Conservation (phyloP, 192 early-diverging fungal species). For the Spizellomyces punctatus region DNA sequence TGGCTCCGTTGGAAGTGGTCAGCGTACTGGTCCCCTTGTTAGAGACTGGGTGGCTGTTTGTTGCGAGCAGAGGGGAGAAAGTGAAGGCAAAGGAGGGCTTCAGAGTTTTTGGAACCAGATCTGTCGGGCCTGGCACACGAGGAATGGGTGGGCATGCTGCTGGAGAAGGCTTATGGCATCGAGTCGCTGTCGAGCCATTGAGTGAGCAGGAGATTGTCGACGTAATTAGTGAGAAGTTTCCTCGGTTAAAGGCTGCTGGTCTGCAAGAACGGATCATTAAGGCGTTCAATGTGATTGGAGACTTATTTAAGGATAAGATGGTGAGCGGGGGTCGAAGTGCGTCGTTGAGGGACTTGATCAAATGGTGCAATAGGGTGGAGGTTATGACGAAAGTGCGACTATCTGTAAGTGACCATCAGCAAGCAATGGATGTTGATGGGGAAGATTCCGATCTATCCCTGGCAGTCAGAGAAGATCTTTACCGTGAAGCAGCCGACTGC, state of each 20-base stretch:
- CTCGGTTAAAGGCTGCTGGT: slow-evolving; percentile 37
- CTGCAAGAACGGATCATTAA: slow-evolving; percentile 20
- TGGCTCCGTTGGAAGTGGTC: slow-evolving; percentile 92
- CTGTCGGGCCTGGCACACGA: slow-evolving; percentile 14
- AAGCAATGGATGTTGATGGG: slow-evolving; percentile 5
- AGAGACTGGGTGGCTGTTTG: slow-evolving; percentile 87
- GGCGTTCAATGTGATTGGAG: slow-evolving; percentile 23
- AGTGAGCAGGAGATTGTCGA: slow-evolving; percentile 63
- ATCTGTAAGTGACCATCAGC: background rate
- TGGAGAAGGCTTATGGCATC: slow-evolving; percentile 74
- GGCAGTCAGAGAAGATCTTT: slow-evolving; percentile 63
- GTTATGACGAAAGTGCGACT: slow-evolving; percentile 3
- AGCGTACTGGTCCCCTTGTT: slow-evolving; percentile 89
- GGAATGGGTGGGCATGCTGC: background rate
- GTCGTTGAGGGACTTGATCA: slow-evolving; percentile 86
- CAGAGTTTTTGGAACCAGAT: slow-evolving; percentile 87
- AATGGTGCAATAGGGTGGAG: slow-evolving; percentile 81
- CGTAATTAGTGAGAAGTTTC: slow-evolving; percentile 62
- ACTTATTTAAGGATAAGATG: slow-evolving; percentile 21
- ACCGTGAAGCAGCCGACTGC: slow-evolving; percentile 85
- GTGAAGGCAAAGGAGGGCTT: slow-evolving; percentile 84
- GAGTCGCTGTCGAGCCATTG: slow-evolving; percentile 67
- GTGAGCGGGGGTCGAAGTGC: slow-evolving; percentile 53
- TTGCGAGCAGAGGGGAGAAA: slow-evolving; percentile 86
- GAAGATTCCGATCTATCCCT: slow-evolving; percentile 26